Conservation (phyloP, 371 early-diverging fungal species). For the Chytridium lagenaria region DNA sequence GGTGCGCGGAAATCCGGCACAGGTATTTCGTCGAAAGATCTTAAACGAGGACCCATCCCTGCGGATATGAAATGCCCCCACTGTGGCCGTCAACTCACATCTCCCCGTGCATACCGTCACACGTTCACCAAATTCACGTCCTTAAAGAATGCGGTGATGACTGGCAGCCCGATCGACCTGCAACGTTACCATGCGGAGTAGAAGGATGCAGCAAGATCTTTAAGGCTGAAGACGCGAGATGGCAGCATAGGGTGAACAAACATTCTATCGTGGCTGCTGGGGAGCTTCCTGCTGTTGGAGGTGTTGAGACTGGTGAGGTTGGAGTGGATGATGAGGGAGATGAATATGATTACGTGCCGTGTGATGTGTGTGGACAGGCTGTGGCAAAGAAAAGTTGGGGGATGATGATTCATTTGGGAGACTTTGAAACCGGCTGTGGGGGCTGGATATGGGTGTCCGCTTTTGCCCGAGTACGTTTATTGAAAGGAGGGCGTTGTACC, state of each 20-base stretch:
- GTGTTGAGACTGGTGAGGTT: not conserved
- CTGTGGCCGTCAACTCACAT: constrained; percentile 45
- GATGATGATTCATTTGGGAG: constrained; percentile 56
- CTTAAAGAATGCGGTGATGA: constrained; percentile 43
- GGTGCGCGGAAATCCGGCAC: constrained; percentile 12
- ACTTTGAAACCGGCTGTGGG: constrained; percentile 58
- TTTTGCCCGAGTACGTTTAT: constrained; percentile 42
- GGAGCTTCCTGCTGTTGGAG: constrained; percentile 24
- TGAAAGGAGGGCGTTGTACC: constrained; percentile 56
- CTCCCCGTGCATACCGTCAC: constrained; percentile 47
- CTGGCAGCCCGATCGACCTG: constrained; percentile 43
- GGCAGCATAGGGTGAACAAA: constrained; percentile 55
- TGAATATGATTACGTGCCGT: constrained; percentile 53
- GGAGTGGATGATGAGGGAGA: constrained; percentile 27
- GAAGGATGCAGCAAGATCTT: constrained; percentile 34
- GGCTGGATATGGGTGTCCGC: constrained; percentile 57
- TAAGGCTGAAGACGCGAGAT: constrained; percentile 31
- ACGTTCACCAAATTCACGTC: constrained; percentile 53
- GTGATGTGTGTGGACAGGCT: constrained; percentile 54
- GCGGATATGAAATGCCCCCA: constrained; percentile 43
- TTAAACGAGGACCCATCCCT: constrained; percentile 24
- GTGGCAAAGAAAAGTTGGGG: constrained; percentile 50
- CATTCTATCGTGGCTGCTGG: constrained; percentile 41
- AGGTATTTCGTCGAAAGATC: constrained; percentile 15
- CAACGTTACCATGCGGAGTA: constrained; percentile 17